Conservation (phyloP, 768 basidiomycete genomes). For the Lactifluus subvellereus region DNA sequence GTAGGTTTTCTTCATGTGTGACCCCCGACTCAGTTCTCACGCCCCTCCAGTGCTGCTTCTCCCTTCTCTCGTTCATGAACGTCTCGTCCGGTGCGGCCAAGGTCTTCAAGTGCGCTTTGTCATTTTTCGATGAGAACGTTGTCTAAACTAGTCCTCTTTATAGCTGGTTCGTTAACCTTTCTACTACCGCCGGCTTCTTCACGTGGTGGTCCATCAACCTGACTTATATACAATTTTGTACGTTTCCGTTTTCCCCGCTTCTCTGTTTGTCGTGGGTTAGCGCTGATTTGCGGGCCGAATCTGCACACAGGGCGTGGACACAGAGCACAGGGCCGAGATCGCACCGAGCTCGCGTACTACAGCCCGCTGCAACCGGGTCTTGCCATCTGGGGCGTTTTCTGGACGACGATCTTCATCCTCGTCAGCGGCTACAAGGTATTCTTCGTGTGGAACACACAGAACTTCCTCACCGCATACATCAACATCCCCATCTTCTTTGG, state of each 20-base stretch:
- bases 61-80: slow-evolving; percentile 57
- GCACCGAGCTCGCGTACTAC: slow-evolving; percentile 56
- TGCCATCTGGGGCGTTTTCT: slow-evolving; percentile 64
- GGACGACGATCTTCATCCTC: slow-evolving; percentile 56
- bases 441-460: slow-evolving; percentile 51
- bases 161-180: slow-evolving; percentile 67
- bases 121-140: background rate
- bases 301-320: slow-evolving; percentile 47
- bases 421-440: slow-evolving; percentile 55
- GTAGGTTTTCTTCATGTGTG: slow-evolving; percentile 23
- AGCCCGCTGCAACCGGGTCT: slow-evolving; percentile 60
- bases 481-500: slow-evolving; percentile 40
- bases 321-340: slow-evolving; percentile 58
- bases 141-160: background rate
- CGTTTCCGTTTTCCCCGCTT: slow-evolving; percentile 27
- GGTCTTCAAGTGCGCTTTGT: slow-evolving; percentile 46
- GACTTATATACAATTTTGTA: slow-evolving; percentile 68
- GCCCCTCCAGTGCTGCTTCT: slow-evolving; percentile 35
- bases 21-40: slow-evolving; percentile 4
- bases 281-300: background rate
- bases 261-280: background rate
- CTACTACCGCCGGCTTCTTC: slow-evolving; percentile 62
- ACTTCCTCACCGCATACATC: slow-evolving; percentile 45
- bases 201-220: slow-evolving; percentile 63
- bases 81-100: slow-evolving; percentile 49